A percentile compares a stretch with the other conserved stretches of the same genome.
Conservation (phyloP, 257 asterid species). For the Salvia splendens region DNA sequence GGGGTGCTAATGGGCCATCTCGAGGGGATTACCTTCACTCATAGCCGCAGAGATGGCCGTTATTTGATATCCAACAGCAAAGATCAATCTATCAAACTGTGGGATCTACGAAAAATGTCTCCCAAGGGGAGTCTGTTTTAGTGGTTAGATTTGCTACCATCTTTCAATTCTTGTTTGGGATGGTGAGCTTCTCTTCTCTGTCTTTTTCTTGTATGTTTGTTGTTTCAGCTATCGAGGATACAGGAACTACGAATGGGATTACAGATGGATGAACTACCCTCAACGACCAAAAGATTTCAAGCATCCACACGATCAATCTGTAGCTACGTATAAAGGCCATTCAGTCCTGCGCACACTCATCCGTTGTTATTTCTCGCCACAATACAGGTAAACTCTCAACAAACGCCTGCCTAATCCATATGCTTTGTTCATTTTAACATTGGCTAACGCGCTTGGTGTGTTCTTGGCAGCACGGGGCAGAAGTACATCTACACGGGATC, state of each 20-base stretch:
- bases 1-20: conserved; percentile 84
- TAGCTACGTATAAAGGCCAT: conserved; percentile 63
- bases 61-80: conserved; percentile 82
- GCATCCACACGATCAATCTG: conserved; percentile 59
- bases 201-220: conserved; percentile 4
- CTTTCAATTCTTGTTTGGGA: background rate
- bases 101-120: conserved; percentile 89
- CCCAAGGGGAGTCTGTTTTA: conserved; percentile 20
- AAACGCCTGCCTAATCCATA: background rate
- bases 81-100: conserved; percentile 82
- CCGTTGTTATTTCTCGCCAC: conserved; percentile 90
- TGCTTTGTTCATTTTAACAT: background rate
- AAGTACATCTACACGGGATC: conserved; percentile 90
- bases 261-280: conserved; percentile 90
- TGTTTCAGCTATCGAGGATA: conserved; percentile 46
- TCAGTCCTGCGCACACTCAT: conserved; percentile 66
- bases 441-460: background rate
- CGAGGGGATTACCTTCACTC: conserved; percentile 81
- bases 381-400: conserved; percentile 53
- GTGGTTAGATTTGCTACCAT: background rate
- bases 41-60: conserved; percentile 83
- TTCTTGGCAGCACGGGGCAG: conserved; percentile 76
- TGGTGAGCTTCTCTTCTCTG: background rate
- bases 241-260: conserved; percentile 81
- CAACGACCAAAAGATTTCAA: conserved; percentile 31